phyloP scores from a whole-genome alignment of 169 alveolate genomes.

The Nephromyces sp. region DNA sequence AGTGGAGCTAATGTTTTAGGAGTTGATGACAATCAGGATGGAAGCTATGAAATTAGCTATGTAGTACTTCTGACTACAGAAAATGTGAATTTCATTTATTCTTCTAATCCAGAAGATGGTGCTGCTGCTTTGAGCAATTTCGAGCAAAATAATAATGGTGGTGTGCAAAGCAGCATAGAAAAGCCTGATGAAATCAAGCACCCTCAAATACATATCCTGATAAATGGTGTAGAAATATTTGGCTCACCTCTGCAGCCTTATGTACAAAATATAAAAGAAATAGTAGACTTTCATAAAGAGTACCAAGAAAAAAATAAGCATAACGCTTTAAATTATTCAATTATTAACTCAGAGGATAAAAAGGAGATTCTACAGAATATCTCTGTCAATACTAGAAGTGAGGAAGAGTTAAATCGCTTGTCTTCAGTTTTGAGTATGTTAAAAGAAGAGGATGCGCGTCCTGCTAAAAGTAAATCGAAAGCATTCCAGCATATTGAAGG shows the following conservation, averaged over 20 bases:
- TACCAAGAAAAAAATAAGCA: no score
- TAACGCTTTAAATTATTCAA: no score
- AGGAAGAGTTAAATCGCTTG: no score
- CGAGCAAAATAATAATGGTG: not conserved
- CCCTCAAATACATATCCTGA: not conserved
- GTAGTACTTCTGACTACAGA: conserved; percentile 17
- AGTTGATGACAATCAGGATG: conserved; percentile 37
- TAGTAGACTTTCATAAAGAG: not conserved
- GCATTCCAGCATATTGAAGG: no score
- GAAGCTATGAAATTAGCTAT: conserved; percentile 32
- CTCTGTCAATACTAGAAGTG: no score
- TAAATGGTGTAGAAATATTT: not conserved
- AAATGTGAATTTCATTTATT: not conserved
- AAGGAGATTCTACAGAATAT: no score
- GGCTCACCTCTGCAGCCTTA: not conserved
- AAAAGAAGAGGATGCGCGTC: no score
- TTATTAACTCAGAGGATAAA: no score
- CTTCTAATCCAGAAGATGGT: not conserved
- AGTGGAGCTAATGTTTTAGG: conserved; percentile 32
- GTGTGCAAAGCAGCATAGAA: not conserved
- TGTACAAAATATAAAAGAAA: not conserved
- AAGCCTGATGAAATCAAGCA: not conserved
- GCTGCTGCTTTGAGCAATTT: not conserved
- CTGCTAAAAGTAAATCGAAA: no score
- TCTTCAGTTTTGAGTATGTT: no score